These are phyloP conservation scores for Prunus dulcis DNA, from an alignment of 306 rosid species.

Conservation along the genomic window DNA sequence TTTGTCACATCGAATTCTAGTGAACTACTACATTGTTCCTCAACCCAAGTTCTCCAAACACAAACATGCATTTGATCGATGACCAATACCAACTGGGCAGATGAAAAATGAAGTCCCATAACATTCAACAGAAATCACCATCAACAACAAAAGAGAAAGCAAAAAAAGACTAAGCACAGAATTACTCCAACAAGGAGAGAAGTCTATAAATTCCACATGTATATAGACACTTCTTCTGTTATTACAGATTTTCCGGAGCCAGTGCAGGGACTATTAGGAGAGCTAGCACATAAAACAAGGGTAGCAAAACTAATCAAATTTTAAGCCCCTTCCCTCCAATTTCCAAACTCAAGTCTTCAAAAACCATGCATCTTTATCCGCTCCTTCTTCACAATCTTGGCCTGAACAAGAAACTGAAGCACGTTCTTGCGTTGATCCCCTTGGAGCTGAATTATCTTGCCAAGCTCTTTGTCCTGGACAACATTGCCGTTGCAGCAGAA, in stretches of 20 bases:
- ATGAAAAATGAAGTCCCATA: background rate
- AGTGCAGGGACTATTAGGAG: background rate
- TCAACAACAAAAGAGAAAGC: background rate
- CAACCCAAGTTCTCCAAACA: too few species aligned
- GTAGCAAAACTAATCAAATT: background rate
- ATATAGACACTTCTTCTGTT: background rate
- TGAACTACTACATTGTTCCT: too few species aligned
- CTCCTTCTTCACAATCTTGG: background rate
- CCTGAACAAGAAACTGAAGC: background rate
- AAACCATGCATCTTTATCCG: background rate
- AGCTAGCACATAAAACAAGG: background rate
- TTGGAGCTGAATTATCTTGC: constrained; percentile 6
- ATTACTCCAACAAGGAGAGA: background rate
- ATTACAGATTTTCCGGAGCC: background rate
- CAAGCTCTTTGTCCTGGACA: background rate
- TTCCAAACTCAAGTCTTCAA: background rate
- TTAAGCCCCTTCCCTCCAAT: too few species aligned
- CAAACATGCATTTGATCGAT: background rate
- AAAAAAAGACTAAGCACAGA: background rate
- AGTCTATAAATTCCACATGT: background rate
- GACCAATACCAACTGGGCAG: background rate
- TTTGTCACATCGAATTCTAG: too few species aligned
- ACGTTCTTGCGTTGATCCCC: background rate
- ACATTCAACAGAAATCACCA: constrained; percentile 1
- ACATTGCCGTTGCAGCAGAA: constrained; percentile 4